Base-by-base conservation (phyloP, 2,329 filamentous ascomycete species). In the Chaetomiaceae sp. region DNA sequence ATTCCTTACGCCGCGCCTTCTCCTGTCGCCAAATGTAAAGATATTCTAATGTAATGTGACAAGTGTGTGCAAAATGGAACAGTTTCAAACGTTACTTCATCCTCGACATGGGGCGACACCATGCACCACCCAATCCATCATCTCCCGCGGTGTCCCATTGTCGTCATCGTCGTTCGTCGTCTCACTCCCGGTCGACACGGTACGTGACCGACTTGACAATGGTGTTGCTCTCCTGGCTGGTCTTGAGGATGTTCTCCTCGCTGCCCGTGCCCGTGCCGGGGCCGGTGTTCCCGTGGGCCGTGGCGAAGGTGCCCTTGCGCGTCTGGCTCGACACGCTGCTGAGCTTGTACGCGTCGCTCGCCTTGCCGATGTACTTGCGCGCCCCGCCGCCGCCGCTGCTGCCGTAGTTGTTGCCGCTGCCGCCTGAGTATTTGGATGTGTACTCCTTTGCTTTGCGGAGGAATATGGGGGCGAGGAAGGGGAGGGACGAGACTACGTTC, bases 401-500 rank as follows among this genome's bases (percentile, higher is more conserved):
- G 33, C 45, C 46, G 43, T 58, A 56, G 23, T 53, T 57, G 53
- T 62, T 65, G 17, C 60, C 51, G 42, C 57, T 59, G 35, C 44
- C 53, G 35, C 44, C 53, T 4, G 52, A 52, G 17, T 58, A 57
- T 48, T 72, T 73, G 50, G 60, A 67, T 17, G 67, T 66, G 56
- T 73, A 74, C 30, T 70, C 61, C 42, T 63, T 70, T 10, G 71
- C 72, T 53, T 72, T 73, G 21, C 62, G 67, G 38, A 74, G 54
- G 55, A 68, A 73, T 3, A 73, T 65, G 0, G 72, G 72, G 0
- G 72, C 71, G 0, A 74, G 63, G 60, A 74, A 74, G 0, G 72
- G 72, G 2, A 74, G 65, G 1, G 71, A 73, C 0, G 72, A 74
- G 6, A 74, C 71, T 57, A 74, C 70, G 56, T 74, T 74, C 71